Evolutionary conservation across 257 asterid species (phyloP).

Genomic region (Solanum tarapatanum): DNA sequence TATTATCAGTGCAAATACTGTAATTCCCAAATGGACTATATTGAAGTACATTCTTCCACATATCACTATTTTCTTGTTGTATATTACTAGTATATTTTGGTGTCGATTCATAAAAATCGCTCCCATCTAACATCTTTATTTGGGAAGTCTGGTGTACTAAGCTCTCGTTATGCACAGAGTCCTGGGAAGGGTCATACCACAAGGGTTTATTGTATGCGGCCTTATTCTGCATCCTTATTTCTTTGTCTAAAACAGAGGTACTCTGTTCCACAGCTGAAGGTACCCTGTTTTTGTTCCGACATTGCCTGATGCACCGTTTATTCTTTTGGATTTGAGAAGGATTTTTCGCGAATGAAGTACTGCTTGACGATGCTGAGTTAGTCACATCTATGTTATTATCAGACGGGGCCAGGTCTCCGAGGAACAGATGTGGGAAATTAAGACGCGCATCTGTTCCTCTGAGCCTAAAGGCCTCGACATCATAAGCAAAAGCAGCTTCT

Average conservation of each 20-base stretch:
- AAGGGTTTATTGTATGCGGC: neutral
- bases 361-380: neutral
- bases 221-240: neutral
- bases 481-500: constrained; percentile 46
- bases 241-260: neutral
- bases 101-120: neutral
- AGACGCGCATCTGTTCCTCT: constrained; percentile 32
- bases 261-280: neutral
- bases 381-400: neutral
- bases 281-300: neutral
- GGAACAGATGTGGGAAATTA: constrained; percentile 34
- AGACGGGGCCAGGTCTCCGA: neutral
- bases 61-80: neutral
- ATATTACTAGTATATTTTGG: neutral
- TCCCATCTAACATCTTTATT: neutral
- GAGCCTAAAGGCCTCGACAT: constrained; percentile 31
- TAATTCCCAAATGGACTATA: neutral
- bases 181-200: neutral
- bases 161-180: neutral
- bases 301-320: neutral
- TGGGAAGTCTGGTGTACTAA: neutral
- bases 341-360: neutral
- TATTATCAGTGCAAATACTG: neutral
- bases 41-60: neutral
- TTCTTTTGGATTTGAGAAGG: neutral